phyloP scores from a whole-genome alignment of 768 basidiomycete genomes.

The Lentinus tigrinus region DNA sequence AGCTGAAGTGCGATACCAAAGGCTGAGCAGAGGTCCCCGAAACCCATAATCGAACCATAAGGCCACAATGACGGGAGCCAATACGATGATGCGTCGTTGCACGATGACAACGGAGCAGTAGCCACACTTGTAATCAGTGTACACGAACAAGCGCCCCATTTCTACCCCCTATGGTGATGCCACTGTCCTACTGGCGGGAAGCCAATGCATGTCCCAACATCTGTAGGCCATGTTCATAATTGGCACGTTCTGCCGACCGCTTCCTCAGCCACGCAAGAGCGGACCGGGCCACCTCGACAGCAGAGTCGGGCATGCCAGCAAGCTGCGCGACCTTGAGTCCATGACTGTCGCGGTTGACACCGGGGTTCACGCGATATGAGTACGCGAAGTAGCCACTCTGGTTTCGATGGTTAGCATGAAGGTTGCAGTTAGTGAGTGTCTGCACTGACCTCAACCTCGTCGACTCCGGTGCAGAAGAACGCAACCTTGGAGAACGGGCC shows the following conservation, averaged over 20 bases:
- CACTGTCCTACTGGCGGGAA: not conserved
- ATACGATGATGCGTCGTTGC: too few species aligned
- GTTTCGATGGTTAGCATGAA: not conserved
- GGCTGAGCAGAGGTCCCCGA: too few species aligned
- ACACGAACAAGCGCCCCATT: too few species aligned
- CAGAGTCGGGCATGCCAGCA: conserved; percentile 75
- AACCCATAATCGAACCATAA: too few species aligned
- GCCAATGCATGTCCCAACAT: conserved; percentile 19
- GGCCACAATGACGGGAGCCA: too few species aligned
- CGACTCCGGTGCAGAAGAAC: conserved; percentile 89
- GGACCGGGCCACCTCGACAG: conserved; percentile 58
- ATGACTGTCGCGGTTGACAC: conserved; percentile 89
- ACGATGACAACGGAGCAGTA: too few species aligned
- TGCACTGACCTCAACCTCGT: conserved; percentile 66
- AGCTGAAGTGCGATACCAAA: too few species aligned
- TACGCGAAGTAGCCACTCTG: conserved; percentile 82
- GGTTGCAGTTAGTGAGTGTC: not conserved
- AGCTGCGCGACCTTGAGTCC: conserved; percentile 87
- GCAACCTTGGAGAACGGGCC: conserved; percentile 60
- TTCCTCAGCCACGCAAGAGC: conserved; percentile 43
- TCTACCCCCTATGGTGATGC: too few species aligned
- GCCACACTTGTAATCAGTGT: too few species aligned
- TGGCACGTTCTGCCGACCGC: not conserved
- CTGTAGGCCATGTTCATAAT: conserved; percentile 11
- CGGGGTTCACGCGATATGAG: conserved; percentile 75